These are phyloP conservation scores for Trichophyton verrucosum DNA, from an alignment of 2,329 filamentous ascomycete species.

Conservation along the genomic window DNA sequence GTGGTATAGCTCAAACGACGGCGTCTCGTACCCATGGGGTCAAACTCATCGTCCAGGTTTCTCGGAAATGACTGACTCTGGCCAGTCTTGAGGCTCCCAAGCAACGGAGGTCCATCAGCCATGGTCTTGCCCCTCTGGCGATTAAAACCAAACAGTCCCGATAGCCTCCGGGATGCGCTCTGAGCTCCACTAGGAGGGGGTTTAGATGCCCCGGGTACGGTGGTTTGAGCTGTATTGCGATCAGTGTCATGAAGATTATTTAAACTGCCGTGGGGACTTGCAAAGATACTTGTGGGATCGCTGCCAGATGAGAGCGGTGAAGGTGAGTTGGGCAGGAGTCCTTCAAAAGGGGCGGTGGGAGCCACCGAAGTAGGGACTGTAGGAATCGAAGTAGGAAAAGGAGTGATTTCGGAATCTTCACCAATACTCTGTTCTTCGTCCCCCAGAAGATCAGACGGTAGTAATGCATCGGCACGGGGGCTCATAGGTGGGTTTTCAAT, in stretches of 20 bases:
- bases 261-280: constrained; percentile 35
- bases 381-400: constrained; percentile 6
- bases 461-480: constrained; percentile 47
- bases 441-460: constrained; percentile 49
- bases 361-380: constrained; percentile 4
- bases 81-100: constrained; percentile 46
- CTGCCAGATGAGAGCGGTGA: constrained; percentile 36
- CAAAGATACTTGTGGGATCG: constrained; percentile 33
- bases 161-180: constrained; percentile 42
- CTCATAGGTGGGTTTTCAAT: constrained; percentile 50
- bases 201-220: constrained; percentile 5
- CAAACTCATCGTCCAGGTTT: constrained; percentile 39
- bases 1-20: constrained; percentile 47
- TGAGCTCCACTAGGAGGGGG: constrained; percentile 28
- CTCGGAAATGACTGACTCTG: constrained; percentile 55
- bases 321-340: constrained; percentile 27
- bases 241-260: constrained; percentile 26
- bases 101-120: constrained; percentile 44
- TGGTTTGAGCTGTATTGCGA: constrained; percentile 18
- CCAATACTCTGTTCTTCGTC: constrained; percentile 35
- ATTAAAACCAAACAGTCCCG: constrained; percentile 45
- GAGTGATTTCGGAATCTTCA: constrained; percentile 4
- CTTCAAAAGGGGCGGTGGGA: constrained; percentile 22
- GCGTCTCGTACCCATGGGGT: constrained; percentile 38
- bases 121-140: constrained; percentile 50